Percentiles rank a stretch among this genome's conserved stretches.
phyloP scores from a whole-genome alignment of 75 land plant species.

The Cryptomeria japonica region DNA sequence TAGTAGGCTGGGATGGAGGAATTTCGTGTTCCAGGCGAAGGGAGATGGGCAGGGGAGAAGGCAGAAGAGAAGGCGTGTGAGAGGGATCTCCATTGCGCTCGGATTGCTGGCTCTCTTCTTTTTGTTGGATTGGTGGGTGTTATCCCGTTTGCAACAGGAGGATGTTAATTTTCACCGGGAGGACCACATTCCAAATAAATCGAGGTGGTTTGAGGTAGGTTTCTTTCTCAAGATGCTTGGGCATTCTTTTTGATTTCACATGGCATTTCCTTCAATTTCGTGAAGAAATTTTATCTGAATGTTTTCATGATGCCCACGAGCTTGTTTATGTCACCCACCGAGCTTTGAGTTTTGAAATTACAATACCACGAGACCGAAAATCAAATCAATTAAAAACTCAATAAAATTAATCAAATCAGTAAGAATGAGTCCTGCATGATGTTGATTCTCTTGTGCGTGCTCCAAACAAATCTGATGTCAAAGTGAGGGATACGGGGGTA shows the following conservation, averaged over 20 bases:
- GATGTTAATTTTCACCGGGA: neutral
- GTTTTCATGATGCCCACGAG: neutral
- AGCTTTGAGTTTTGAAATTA: neutral
- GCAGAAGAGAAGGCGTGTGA: constrained; percentile 1
- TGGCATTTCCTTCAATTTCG: neutral
- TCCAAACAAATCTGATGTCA: neutral
- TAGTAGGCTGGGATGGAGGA: neutral
- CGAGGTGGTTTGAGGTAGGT: constrained; percentile 2
- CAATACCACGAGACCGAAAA: neutral
- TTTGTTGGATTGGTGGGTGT: constrained; percentile 9
- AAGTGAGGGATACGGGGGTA: neutral
- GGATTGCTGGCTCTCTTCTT: constrained; percentile 5
- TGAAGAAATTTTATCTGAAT: neutral
- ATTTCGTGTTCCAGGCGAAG: neutral
- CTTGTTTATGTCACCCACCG: neutral
- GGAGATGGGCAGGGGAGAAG: neutral
- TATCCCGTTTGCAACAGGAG: constrained; percentile 6
- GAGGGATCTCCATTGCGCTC: constrained; percentile 1
- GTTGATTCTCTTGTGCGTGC: neutral
- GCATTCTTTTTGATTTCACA: neutral
- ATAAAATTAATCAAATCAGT: neutral
- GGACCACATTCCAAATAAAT: neutral
- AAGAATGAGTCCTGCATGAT: neutral
- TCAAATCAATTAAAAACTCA: neutral
- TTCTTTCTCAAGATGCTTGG: neutral